These are phyloP conservation scores for Trypanosoma brucei DNA, from an alignment of 208 protist species.

Conservation along the genomic window DNA sequence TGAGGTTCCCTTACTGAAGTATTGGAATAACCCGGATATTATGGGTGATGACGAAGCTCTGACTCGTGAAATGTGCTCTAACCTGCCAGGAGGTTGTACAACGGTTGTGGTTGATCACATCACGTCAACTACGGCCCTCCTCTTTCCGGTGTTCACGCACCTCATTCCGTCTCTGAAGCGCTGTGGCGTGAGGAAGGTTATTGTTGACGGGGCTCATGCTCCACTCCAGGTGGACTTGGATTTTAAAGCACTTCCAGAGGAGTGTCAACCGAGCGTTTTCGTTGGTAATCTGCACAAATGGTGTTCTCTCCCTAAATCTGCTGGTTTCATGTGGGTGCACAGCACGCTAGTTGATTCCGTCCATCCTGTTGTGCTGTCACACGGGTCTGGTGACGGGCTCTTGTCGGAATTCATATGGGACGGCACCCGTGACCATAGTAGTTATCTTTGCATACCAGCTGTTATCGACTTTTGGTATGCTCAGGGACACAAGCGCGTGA, in stretches of 20 bases:
- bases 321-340: slow-evolving; percentile 84
- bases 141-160: slow-evolving; percentile 75
- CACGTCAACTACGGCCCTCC: slow-evolving; percentile 80
- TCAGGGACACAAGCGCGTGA: slow-evolving; percentile 54
- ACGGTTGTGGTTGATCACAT: slow-evolving; percentile 84
- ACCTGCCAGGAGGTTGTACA: slow-evolving; percentile 70
- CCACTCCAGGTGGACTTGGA: slow-evolving; percentile 72
- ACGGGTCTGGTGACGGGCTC: slow-evolving; percentile 83
- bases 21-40: slow-evolving; percentile 50
- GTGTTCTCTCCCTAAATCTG: slow-evolving; percentile 81
- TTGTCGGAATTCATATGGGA: slow-evolving; percentile 91
- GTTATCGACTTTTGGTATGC: slow-evolving; percentile 73
- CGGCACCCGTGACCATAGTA: slow-evolving; percentile 82
- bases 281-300: slow-evolving; percentile 91
- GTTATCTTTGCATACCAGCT: slow-evolving; percentile 75
- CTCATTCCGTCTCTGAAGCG: slow-evolving; percentile 70
- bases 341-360: slow-evolving; percentile 33
- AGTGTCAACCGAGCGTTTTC: slow-evolving; percentile 68
- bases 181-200: slow-evolving; percentile 65
- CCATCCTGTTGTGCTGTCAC: slow-evolving; percentile 73
- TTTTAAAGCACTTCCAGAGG: slow-evolving; percentile 47
- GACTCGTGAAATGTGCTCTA: slow-evolving; percentile 44
- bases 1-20: slow-evolving; percentile 58
- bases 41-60: slow-evolving; percentile 66
- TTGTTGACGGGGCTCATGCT: slow-evolving; percentile 89